Percentiles rank a stretch among this genome's conserved stretches.
These are phyloP conservation scores for Leucaena leucocephala DNA, from an alignment of 306 rosid genomes.

Conservation along the genomic window DNA sequence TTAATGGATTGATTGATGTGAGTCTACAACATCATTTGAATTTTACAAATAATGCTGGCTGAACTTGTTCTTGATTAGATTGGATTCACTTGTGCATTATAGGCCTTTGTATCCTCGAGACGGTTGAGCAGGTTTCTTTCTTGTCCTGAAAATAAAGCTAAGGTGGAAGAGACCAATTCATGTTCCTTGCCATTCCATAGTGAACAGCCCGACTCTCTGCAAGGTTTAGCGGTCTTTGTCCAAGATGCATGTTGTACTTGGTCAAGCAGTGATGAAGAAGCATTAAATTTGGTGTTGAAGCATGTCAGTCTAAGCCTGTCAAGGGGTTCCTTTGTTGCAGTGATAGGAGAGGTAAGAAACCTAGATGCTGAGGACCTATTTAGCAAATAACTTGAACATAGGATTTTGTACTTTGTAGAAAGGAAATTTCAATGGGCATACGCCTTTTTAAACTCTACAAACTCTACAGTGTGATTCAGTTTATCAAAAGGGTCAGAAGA, in stretches of 20 bases:
- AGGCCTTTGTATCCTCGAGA: slow-evolving; percentile 81
- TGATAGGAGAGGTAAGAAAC: slow-evolving; percentile 85
- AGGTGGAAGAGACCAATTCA: slow-evolving; percentile 46
- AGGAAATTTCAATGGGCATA: slow-evolving; percentile 19
- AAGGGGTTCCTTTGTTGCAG: slow-evolving; percentile 77
- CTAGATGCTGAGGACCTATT: slow-evolving; percentile 19
- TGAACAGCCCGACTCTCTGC: slow-evolving; percentile 49
- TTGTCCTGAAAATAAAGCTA: slow-evolving; percentile 59
- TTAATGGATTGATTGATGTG: slow-evolving; percentile 96
- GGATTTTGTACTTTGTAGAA: not conserved
- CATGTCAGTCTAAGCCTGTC: slow-evolving; percentile 63
- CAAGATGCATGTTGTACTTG: slow-evolving; percentile 77
- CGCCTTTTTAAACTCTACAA: slow-evolving; percentile 1
- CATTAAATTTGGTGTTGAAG: slow-evolving; percentile 58
- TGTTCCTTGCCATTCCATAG: slow-evolving; percentile 40
- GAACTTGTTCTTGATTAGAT: slow-evolving; percentile 16
- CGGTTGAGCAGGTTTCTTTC: slow-evolving; percentile 83
- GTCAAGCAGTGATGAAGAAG: slow-evolving; percentile 72
- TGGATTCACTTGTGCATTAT: slow-evolving; percentile 31
- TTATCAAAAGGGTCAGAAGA: not conserved
- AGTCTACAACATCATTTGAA: slow-evolving; percentile 40
- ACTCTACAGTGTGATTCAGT: not conserved
- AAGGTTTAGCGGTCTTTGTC: slow-evolving; percentile 56
- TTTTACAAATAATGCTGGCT: slow-evolving; percentile 24
- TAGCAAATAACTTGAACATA: slow-evolving; percentile 26